Base-by-base conservation (phyloP, 2,329 filamentous ascomycete genomes). In the Fusarium verrucosum region DNA sequence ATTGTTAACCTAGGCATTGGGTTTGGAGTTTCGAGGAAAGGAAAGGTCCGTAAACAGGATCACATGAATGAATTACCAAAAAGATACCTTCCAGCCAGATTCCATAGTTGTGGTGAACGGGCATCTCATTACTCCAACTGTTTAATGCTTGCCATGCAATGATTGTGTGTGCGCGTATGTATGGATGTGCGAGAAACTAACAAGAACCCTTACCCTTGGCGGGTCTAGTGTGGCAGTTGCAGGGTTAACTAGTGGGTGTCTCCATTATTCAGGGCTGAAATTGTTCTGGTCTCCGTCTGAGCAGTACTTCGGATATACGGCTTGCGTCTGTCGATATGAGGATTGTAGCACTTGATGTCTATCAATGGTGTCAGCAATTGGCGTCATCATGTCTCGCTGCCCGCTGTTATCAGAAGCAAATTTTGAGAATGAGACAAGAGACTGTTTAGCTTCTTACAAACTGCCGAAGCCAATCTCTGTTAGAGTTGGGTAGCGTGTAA, bases 1-100 rank as follows among this genome's bases (percentile, higher is more conserved):
- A 65, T 73, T 69, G 70, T 71, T 68, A 66, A 61, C 69, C 68
- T 70, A 71, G 63, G 71, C 71, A 73, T 75, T 76, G 75, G 75
- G 71, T 78, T 72, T 71, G 76, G 77, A 77, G 76, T 79, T 78
- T 71, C 70, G 66, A 66, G 72, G 73, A 73, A 76, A 70, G 70
- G 72, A 68, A 73, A 65, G 71, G 68, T 75, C 74, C 70, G 57
- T 73, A 70, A 64, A 69, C 66, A 72, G 71, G 75, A 72, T 72
- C 68, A 70, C 66, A 76, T 74, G 74, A 78, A 78, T 77, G 72
- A 74, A 75, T 67, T 66, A 67, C 68, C 65, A 65, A 69, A 74
- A 73, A 72, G 70, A 73, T 70, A 71, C 69, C 72, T 70, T 73
- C 72, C 72, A 74, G 68, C 69, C 69, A 68, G 68, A 70, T 65